Base-by-base conservation (phyloP, 345 rosid genomes). In the Gossypium longicalyx region DNA sequence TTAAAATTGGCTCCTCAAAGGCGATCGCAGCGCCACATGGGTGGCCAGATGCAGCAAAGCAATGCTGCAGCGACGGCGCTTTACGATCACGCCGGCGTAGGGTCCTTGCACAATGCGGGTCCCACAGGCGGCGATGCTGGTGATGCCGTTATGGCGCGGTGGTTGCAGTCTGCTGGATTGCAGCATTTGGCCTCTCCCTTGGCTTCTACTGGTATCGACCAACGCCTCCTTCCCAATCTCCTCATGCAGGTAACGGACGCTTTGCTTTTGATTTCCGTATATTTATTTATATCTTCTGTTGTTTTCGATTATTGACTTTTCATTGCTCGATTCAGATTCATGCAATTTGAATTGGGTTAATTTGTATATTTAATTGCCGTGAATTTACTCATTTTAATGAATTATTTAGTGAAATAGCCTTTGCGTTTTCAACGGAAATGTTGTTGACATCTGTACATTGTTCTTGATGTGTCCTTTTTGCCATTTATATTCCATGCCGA, bases 11-110 rank as follows among this genome's bases (percentile, higher is more conserved):
- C 98, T 86, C 98, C 99, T 49, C 99, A 91, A 86, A 95, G 90
- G 86, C 93, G 99, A 82, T 93, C 97, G 71, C 99, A 95, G 93
- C 99, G 99, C 97, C 99, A 79, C 98, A 83, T 85, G 86, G 94
- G 97, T 73, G 98, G 99, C 93, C 98, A 93, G 87, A 86, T 93
- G 98, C 99, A 90, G 97, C 99, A 93, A 86, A 86, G 71, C 83
- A 90, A 86, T 83, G 90, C 91, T 80, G 97, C 97, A 71, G 90
- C 93, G 67, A 85, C 97, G 63, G 86, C 98, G 79, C 82, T 96
- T 15, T 93, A 86, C 73, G 99, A 93, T 81, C 83, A 80, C 67
- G 74, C 77, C 12, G 63, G 66, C 10, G n/a, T 1, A 9, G 43
- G 43, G 76, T 63, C 93, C 77, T 70, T 89, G 84, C 87, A 79